Conservation (phyloP, 2,329 filamentous ascomycete species). For the Penicillium sp. region DNA sequence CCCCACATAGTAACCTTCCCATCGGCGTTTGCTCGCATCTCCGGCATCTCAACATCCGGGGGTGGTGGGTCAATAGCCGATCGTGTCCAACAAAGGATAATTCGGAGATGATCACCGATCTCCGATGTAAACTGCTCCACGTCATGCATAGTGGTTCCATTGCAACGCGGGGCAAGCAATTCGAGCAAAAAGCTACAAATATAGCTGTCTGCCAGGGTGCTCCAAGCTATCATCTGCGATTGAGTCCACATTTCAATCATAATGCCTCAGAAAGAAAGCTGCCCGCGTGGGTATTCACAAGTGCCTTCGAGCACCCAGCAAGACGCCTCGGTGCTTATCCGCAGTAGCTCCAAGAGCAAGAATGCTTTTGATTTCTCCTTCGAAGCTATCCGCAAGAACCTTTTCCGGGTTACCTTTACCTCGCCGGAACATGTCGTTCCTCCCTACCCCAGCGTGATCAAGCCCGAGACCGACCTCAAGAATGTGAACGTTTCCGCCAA, state of each 20-base stretch:
- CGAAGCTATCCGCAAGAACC: constrained; percentile 60
- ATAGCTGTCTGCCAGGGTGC: neutral
- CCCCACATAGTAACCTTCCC: neutral
- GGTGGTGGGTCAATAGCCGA: neutral
- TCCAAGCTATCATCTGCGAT: neutral
- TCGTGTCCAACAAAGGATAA: neutral
- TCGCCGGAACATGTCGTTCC: constrained; percentile 63
- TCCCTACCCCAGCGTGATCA: constrained; percentile 62
- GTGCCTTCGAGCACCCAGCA: constrained; percentile 24
- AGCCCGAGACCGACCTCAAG: constrained; percentile 43
- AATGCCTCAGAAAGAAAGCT: constrained; percentile 54
- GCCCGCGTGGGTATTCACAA: constrained; percentile 39
- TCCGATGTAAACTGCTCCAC: constrained; percentile 3
- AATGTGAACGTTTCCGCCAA: constrained; percentile 32
- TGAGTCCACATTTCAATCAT: constrained; percentile 7
- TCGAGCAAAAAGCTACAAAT: constrained; percentile 1
- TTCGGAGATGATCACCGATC: constrained; percentile 3
- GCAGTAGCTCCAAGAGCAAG: constrained; percentile 40
- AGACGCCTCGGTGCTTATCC: constrained; percentile 41
- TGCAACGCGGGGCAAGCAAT: neutral
- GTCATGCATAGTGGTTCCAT: neutral
- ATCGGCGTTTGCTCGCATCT: neutral
- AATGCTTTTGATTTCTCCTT: constrained; percentile 61
- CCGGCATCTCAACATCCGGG: neutral
- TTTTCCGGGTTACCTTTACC: constrained; percentile 69